A percentile compares a stretch with the other conserved stretches of the same genome.
phyloP scores from a whole-genome alignment of 1,139 yeast species.

The Tardiomyces blankii region DNA sequence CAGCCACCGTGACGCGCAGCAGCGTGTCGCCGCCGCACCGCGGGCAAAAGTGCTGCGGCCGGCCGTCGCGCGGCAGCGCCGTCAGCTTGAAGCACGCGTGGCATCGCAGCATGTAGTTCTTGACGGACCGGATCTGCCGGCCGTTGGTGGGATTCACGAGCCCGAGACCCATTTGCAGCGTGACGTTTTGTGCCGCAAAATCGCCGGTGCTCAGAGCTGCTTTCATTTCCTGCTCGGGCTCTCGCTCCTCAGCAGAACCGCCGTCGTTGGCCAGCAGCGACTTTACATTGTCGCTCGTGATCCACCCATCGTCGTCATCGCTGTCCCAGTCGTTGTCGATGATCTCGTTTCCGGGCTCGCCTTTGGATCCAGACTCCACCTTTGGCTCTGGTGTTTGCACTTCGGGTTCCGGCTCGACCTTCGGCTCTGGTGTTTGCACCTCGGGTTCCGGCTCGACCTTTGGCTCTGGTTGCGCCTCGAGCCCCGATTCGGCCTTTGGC shows the following conservation, averaged over 20 bases:
- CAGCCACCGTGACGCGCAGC: constrained; percentile 81
- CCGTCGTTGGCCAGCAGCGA: constrained; percentile 59
- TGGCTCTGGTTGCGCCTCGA: too few relatives aligned
- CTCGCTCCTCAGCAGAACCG: constrained; percentile 29
- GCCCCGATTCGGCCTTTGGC: too few relatives aligned
- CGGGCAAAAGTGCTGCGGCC: constrained; percentile 85
- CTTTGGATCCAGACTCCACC: too few relatives aligned
- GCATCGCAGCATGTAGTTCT: constrained; percentile 91
- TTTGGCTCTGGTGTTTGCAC: constrained; percentile 7
- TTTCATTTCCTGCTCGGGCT: constrained; percentile 26
- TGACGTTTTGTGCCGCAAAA: constrained; percentile 94
- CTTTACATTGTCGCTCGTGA: constrained; percentile 73
- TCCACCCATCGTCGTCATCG: constrained; percentile 92
- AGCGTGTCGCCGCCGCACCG: constrained; percentile 90
- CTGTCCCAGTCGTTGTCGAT: constrained; percentile 37
- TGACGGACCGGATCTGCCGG: constrained; percentile 67
- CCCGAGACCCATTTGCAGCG: constrained; percentile 81
- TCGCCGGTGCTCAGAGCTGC: constrained; percentile 92
- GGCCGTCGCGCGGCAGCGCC: constrained; percentile 67
- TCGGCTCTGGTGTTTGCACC: constrained; percentile 7
- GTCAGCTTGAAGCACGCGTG: constrained; percentile 88
- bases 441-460: not conserved
- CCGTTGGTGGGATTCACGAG: constrained; percentile 83
- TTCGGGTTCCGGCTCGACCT: constrained; percentile 3
- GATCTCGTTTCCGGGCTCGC: constrained; percentile 10